Conservation (phyloP, 140 eudicot genomes). For the Ambrosia hybrid region DNA sequence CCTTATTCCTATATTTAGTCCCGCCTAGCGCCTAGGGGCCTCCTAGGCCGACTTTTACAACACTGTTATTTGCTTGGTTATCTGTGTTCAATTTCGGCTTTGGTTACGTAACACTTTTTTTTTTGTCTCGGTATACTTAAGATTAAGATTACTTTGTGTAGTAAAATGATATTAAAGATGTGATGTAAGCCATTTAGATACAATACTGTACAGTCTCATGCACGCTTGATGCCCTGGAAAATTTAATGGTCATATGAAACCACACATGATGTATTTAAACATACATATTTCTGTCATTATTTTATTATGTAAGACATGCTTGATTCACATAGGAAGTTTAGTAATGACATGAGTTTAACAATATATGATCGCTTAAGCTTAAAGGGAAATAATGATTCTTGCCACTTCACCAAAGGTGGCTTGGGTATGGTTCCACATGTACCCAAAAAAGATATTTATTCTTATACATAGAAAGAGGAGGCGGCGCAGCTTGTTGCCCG, state of each 20-base stretch:
- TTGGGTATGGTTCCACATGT: too few relatives aligned
- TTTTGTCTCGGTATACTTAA: conserved; percentile 12
- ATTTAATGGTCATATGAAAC: not conserved
- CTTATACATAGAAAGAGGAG: too few relatives aligned
- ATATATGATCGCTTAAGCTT: conserved; percentile 4
- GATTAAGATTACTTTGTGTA: not conserved
- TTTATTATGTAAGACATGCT: not conserved
- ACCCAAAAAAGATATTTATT: not conserved
- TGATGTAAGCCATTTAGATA: conserved; percentile 3
- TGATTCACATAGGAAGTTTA: not conserved
- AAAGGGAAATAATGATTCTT: not conserved
- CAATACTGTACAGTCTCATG: not conserved
- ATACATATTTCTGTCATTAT: not conserved
- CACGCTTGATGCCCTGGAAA: conserved; percentile 2
- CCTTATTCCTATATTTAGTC: too few relatives aligned
- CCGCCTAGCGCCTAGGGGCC: too few relatives aligned
- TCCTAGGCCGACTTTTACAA: too few relatives aligned
- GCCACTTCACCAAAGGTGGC: not conserved
- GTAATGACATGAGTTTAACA: not conserved
- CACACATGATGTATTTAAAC: not conserved
- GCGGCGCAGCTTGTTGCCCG: too few relatives aligned
- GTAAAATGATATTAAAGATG: not conserved
- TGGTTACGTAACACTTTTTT: not conserved
- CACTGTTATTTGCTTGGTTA: not conserved
- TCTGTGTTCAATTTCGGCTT: not conserved